Percentiles rank a stretch among this genome's conserved stretches.
Conservation (phyloP, 2,329 filamentous ascomycete genomes). For the Trichophyton simii region DNA sequence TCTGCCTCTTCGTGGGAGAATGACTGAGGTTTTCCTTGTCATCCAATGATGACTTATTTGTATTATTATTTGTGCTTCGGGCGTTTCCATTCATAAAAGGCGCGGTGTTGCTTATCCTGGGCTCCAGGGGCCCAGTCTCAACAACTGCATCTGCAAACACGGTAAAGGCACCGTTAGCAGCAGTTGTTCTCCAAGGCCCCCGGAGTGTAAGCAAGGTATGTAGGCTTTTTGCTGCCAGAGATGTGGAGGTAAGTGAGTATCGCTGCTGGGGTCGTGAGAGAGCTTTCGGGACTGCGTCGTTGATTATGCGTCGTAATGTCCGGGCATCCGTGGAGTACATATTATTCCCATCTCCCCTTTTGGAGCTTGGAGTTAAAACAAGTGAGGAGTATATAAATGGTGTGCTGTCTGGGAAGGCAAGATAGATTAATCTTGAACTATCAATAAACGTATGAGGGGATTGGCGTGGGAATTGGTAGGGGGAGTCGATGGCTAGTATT, state of each 20-base stretch:
- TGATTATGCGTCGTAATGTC: conserved; percentile 56
- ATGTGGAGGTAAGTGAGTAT: conserved; percentile 56
- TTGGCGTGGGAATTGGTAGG: conserved; percentile 50
- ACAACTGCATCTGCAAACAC: conserved; percentile 57
- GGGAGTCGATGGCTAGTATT: conserved; percentile 67
- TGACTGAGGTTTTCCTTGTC: conserved; percentile 14
- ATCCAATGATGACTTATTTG: conserved; percentile 22
- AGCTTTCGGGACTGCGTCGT: conserved; percentile 71
- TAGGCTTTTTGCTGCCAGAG: conserved; percentile 58
- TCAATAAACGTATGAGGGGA: conserved; percentile 38
- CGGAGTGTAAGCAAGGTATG: conserved; percentile 55
- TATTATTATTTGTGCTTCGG: conserved; percentile 10
- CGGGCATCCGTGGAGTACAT: conserved; percentile 40
- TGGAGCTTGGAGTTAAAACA: conserved; percentile 27
- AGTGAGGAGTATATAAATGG: conserved; percentile 59
- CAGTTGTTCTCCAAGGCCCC: conserved; percentile 57
- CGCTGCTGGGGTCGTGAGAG: conserved; percentile 62
- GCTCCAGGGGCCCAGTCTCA: conserved; percentile 41
- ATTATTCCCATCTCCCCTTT: conserved; percentile 22
- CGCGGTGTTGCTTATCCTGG: conserved; percentile 14
- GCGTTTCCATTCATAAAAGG: neutral
- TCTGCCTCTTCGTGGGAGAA: conserved; percentile 13
- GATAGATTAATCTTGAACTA: conserved; percentile 58
- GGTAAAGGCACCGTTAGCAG: conserved; percentile 65
- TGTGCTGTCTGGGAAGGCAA: conserved; percentile 70